Evolutionary conservation across 2,329 filamentous ascomycete species (phyloP).

Genomic region (Penicillium sp.): DNA sequence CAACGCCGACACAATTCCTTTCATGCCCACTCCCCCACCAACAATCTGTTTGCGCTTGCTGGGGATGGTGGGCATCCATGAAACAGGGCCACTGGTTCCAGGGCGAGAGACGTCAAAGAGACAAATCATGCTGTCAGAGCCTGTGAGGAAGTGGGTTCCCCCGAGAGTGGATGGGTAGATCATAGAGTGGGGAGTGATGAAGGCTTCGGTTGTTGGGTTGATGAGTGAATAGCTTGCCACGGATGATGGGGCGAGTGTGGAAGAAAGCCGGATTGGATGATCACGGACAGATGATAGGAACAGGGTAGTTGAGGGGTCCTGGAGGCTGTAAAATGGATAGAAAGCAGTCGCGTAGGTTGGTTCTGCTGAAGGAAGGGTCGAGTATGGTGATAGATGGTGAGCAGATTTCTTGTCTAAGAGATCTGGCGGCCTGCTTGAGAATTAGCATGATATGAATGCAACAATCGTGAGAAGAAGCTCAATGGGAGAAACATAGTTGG

Average conservation of each 20-base stretch:
- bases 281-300: slow-evolving; percentile 56
- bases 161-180: slow-evolving; percentile 50
- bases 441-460: slow-evolving; percentile 8
- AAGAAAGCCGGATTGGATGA: slow-evolving; percentile 59
- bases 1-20: slow-evolving; percentile 58
- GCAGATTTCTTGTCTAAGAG: slow-evolving; percentile 46
- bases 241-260: slow-evolving; percentile 52
- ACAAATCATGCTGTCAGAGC: slow-evolving; percentile 56
- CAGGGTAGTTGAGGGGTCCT: slow-evolving; percentile 52
- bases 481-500: no score
- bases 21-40: slow-evolving; percentile 54
- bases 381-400: slow-evolving; percentile 49
- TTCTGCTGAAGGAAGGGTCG: slow-evolving; percentile 48
- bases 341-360: slow-evolving; percentile 57
- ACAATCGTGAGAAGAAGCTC: not conserved
- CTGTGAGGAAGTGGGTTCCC: slow-evolving; percentile 59
- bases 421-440: slow-evolving; percentile 46
- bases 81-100: slow-evolving; percentile 49
- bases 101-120: slow-evolving; percentile 58
- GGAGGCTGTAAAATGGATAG: slow-evolving; percentile 58
- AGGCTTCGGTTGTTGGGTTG: slow-evolving; percentile 58
- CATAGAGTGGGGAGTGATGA: slow-evolving; percentile 58
- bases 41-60: slow-evolving; percentile 50
- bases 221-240: slow-evolving; percentile 59
- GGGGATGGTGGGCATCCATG: slow-evolving; percentile 51